Percentiles rank a stretch among this genome's conserved stretches.
Evolutionary conservation across 352 stramenopile species (phyloP).

Genomic region (Saprolegnia parasitica): DNA sequence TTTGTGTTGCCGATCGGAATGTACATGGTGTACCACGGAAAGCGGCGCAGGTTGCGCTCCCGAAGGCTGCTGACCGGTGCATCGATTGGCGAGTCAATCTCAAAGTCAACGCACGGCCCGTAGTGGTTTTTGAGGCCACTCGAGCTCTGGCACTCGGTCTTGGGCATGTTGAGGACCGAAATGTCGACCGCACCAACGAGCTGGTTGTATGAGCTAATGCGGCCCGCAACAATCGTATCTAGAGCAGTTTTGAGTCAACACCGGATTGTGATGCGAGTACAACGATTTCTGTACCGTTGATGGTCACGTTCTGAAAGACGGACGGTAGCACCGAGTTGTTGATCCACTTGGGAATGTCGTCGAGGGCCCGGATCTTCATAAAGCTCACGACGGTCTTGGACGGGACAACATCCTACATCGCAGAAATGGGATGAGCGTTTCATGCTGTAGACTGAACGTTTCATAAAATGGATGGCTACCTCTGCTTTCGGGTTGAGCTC

Average conservation of each 20-base stretch:
- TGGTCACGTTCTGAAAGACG: slow-evolving; percentile 38
- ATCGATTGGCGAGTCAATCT: background rate
- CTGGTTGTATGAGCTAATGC: slow-evolving; percentile 9
- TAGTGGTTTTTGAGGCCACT: background rate
- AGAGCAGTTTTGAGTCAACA: background rate
- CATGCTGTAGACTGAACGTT: background rate
- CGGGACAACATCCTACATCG: slow-evolving; percentile 38
- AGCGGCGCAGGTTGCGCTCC: background rate
- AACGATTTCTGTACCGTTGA: background rate
- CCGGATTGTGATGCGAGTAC: background rate
- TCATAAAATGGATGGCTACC: background rate
- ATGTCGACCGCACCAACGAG: slow-evolving; percentile 4
- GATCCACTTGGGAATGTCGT: slow-evolving; percentile 45
- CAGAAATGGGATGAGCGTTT: background rate
- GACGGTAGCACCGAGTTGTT: slow-evolving; percentile 39
- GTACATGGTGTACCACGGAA: slow-evolving; percentile 5
- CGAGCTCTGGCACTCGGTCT: background rate
- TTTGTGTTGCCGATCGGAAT: background rate
- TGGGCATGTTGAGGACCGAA: background rate
- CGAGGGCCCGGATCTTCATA: slow-evolving; percentile 37
- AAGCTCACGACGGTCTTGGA: slow-evolving; percentile 45
- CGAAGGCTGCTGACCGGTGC: background rate
- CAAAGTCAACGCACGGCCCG: slow-evolving; percentile 8
- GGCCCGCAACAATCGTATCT: background rate
- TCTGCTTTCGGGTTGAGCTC: slow-evolving; percentile 1